Base-by-base conservation (phyloP, 441 rosid species). In the Pelargonium citronellum region DNA sequence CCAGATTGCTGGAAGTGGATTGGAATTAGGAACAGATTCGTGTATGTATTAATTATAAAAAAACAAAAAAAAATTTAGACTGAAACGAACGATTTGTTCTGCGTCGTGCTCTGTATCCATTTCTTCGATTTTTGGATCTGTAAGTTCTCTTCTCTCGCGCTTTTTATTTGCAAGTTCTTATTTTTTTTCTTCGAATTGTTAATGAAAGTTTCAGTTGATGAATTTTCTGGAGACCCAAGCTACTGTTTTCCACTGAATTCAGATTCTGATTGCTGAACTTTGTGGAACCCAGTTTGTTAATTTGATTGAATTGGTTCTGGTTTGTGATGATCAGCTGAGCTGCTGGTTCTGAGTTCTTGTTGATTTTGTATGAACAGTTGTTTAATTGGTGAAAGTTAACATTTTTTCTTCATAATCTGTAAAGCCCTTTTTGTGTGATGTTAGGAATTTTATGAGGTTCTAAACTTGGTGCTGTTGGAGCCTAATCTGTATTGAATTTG, bases 61-160 rank as follows among this genome's bases (percentile, higher is more conserved):
- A n/a, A n/a, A 51, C 4, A 4, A 51, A 51, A 4, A 15, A 5
- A 4, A n/a, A 12, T 13, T 13, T 3, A 13, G 17, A 51, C 15
- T 51, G 58, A 51, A 51, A 13, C 58, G 20, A 17, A 51, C 58
- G 58, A 51, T 51, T 51, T 51, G 58, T 17, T 51, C 58, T 51
- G 58, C 16, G 16, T n/a, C 13, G 12, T 13, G 12, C 51, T 46
- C n/a, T 46, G 13, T 4, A 46, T 46, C 51, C 51, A 46, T 10
- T 46, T 46, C 51, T 46, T 13, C 58, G 16, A 4, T 51, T n/a
- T n/a, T 51, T 17, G 58, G 58, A 51, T 51, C 58, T n/a, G 58
- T 51, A 6, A 51, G 58, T n/a, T n/a, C 58, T 51, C 58, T 51
- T 51, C 7, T 51, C 58, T n/a, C 58, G 58, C 5, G 15, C 16